These are phyloP conservation scores for Geotrichum phurueaensis DNA, from an alignment of 1,139 yeast genomes.

Conservation along the genomic window DNA sequence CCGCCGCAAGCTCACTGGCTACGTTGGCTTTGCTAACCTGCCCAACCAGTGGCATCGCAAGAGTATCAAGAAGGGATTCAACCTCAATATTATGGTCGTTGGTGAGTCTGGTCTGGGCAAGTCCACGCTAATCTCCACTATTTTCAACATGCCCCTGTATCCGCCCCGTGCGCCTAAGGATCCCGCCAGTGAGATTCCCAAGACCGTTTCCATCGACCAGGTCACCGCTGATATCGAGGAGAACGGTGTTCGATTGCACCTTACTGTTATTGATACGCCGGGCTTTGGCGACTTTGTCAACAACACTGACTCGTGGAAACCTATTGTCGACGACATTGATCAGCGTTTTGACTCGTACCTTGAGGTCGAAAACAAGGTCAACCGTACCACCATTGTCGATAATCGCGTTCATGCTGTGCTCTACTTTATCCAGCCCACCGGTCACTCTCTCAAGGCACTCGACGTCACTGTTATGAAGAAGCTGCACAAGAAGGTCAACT, in stretches of 20 bases:
- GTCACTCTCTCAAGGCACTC: constrained; percentile 82
- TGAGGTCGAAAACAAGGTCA: constrained; percentile 84
- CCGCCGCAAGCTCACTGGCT: constrained; percentile 79
- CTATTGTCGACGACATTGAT: constrained; percentile 86
- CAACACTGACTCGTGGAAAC: constrained; percentile 86
- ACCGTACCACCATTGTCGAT: constrained; percentile 70
- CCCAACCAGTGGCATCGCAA: constrained; percentile 99
- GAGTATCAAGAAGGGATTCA: constrained; percentile 90
- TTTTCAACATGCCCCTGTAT: constrained; percentile 75
- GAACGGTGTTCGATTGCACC: constrained; percentile 81
- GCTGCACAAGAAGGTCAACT: constrained; percentile 84
- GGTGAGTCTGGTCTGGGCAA: constrained; percentile 94
- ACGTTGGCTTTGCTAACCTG: constrained; percentile 94
- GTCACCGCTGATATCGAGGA: constrained; percentile 77
- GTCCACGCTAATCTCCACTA: constrained; percentile 83
- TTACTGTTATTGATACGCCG: constrained; percentile 84
- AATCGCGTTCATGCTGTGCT: constrained; percentile 97
- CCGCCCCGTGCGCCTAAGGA: constrained; percentile 34
- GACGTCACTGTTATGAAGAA: constrained; percentile 87
- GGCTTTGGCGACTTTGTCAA: constrained; percentile 93
- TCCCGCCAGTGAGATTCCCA: constrained; percentile 35
- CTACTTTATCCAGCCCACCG: constrained; percentile 95
- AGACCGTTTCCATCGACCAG: constrained; percentile 58
- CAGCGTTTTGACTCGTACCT: constrained; percentile 78
- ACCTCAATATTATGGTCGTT: constrained; percentile 50